Percentiles rank a stretch among this genome's conserved stretches.
Conservation (phyloP, 202 grass and related monocot genomes). For the Musa balbisiana region DNA sequence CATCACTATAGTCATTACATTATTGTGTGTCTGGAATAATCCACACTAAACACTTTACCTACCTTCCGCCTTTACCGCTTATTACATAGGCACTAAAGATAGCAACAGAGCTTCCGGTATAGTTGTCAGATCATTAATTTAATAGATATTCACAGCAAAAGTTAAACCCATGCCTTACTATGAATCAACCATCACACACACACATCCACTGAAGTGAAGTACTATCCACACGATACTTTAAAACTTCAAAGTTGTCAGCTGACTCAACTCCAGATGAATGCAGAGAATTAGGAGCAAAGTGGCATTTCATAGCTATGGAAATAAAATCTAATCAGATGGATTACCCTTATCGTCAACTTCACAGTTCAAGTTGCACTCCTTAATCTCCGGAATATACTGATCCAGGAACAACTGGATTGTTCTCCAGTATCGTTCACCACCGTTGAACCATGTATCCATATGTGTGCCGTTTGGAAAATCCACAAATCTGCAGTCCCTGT, state of each 20-base stretch:
- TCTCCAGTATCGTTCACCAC: slow-evolving; percentile 90
- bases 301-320: not conserved
- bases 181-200: not conserved
- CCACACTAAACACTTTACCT: not conserved
- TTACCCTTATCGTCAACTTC: slow-evolving; percentile 50
- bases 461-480: slow-evolving; percentile 97
- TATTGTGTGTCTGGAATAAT: not conserved
- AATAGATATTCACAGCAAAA: not conserved
- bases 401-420: slow-evolving; percentile 71
- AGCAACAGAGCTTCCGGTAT: not conserved
- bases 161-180: not conserved
- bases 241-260: not conserved
- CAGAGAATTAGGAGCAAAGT: not conserved
- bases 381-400: slow-evolving; percentile 44
- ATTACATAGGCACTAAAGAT: not conserved
- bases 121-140: not conserved
- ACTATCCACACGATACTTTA: not conserved
- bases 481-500: slow-evolving; percentile 64
- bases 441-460: slow-evolving; percentile 94
- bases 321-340: not conserved
- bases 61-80: not conserved
- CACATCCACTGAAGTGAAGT: not conserved
- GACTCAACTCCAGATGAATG: not conserved
- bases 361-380: slow-evolving; percentile 35
- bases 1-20: not conserved